Conservation (phyloP, 2,329 filamentous ascomycete genomes). For the Dothistroma pini region DNA sequence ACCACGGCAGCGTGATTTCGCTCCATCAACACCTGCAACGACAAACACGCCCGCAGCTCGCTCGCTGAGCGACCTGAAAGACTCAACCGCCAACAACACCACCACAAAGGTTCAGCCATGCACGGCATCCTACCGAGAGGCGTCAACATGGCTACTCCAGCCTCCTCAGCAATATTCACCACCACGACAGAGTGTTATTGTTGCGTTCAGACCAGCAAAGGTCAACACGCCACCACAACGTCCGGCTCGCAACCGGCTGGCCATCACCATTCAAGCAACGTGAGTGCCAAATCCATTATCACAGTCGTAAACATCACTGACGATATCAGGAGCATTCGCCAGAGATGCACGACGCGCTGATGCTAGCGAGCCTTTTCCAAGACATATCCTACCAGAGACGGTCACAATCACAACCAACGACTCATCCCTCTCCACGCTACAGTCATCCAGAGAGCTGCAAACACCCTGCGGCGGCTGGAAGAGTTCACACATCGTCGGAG, state of each 20-base stretch:
- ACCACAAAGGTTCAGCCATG: neutral
- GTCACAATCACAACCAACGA: too few species aligned
- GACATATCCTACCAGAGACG: too few species aligned
- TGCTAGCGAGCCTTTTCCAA: too few species aligned
- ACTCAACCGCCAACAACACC: neutral
- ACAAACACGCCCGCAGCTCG: neutral
- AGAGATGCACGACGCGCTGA: too few species aligned
- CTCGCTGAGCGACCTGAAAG: neutral
- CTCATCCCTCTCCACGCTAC: too few species aligned
- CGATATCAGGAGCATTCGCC: neutral
- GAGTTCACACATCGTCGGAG: too few species aligned
- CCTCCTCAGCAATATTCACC: neutral
- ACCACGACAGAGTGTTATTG: neutral
- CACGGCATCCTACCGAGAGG: neutral
- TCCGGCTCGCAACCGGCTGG: neutral
- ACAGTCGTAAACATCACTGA: neutral
- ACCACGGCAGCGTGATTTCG: neutral
- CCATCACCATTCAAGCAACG: neutral
- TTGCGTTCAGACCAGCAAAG: neutral
- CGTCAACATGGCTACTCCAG: neutral
- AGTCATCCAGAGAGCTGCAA: too few species aligned
- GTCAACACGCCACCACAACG: neutral
- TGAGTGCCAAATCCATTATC: neutral
- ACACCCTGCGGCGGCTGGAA: too few species aligned
- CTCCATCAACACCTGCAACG: neutral